A percentile compares a stretch with the other conserved stretches of the same genome.
phyloP scores from a whole-genome alignment of 176 grass and related monocot species.

The Musa acuminata region DNA sequence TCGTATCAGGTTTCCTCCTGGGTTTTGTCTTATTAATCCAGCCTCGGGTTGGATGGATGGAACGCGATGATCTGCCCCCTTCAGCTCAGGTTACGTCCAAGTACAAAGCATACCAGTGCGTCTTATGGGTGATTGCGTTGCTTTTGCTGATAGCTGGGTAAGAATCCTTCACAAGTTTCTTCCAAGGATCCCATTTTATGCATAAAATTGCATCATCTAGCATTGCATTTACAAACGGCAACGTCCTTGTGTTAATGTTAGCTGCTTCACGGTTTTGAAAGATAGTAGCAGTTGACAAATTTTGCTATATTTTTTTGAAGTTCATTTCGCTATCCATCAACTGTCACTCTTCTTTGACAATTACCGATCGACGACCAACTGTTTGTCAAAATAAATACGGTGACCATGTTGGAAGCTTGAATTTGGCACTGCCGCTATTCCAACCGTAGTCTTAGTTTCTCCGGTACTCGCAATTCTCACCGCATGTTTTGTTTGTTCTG shows the following conservation, averaged over 20 bases:
- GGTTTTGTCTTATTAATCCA: constrained; percentile 3
- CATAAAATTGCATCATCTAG: no score
- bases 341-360: no score
- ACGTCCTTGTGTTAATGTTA: no score
- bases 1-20: constrained; percentile 3
- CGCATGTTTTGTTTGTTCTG: neutral
- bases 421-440: neutral
- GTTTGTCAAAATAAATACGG: no score
- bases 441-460: neutral
- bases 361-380: no score
- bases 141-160: constrained; percentile 2
- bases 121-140: neutral
- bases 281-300: no score
- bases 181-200: no score
- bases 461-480: neutral
- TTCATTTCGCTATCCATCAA: neutral
- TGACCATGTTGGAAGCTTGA: no score
- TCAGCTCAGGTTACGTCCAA: neutral
- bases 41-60: constrained; percentile 6
- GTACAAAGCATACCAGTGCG: neutral
- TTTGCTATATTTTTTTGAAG: neutral
- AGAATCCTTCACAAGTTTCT: neutral
- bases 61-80: constrained; percentile 3
- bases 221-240: no score
- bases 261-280: no score